A percentile compares a stretch with the other conserved stretches of the same genome.
Evolutionary conservation across 352 stramenopile genomes (phyloP).

Genomic region (Phytophthora crassamura): DNA sequence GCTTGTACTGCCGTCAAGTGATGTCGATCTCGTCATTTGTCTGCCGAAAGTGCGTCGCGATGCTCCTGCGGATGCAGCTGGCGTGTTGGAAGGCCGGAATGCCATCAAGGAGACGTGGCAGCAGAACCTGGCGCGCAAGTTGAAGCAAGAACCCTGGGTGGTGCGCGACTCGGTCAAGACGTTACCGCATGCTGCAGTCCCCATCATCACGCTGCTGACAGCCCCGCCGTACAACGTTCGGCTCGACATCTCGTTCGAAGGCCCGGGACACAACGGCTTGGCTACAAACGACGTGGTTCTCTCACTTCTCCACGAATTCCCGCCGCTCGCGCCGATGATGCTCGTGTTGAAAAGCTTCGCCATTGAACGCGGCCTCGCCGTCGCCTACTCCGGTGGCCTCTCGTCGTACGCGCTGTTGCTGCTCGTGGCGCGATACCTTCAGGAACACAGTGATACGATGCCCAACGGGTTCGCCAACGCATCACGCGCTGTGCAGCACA

Average conservation of each 20-base stretch:
- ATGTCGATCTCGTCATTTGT: conserved; percentile 98
- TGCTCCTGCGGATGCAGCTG: conserved; percentile 93
- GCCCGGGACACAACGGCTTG: conserved; percentile 95
- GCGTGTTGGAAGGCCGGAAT: conserved; percentile 97
- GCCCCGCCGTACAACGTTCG: conserved; percentile 80
- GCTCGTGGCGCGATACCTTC: conserved; percentile 95
- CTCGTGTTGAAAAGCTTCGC: conserved; percentile 96
- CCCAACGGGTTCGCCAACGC: conserved; percentile 70
- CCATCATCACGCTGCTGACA: conserved; percentile 96
- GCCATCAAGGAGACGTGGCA: conserved; percentile 99
- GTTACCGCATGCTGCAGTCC: conserved; percentile 96
- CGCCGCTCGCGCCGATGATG: conserved; percentile 94
- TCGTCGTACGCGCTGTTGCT: conserved; percentile 96
- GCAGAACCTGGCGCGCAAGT: conserved; percentile 95
- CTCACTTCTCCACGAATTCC: conserved; percentile 93
- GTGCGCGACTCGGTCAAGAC: conserved; percentile 95
- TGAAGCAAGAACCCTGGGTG: conserved; percentile 94
- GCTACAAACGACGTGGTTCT: conserved; percentile 95
- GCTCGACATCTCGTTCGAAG: conserved; percentile 98
- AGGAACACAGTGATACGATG: conserved; percentile 82
- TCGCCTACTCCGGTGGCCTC: conserved; percentile 96
- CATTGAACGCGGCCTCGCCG: conserved; percentile 93
- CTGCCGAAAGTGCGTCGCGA: conserved; percentile 97
- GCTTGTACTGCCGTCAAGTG: conserved; percentile 95
- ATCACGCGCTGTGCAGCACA: conserved; percentile 63